Percentiles rank a stretch among this genome's conserved stretches.
Evolutionary conservation across 2,329 filamentous ascomycete genomes (phyloP).

Genomic region (Pseudopithomyces chartarum): DNA sequence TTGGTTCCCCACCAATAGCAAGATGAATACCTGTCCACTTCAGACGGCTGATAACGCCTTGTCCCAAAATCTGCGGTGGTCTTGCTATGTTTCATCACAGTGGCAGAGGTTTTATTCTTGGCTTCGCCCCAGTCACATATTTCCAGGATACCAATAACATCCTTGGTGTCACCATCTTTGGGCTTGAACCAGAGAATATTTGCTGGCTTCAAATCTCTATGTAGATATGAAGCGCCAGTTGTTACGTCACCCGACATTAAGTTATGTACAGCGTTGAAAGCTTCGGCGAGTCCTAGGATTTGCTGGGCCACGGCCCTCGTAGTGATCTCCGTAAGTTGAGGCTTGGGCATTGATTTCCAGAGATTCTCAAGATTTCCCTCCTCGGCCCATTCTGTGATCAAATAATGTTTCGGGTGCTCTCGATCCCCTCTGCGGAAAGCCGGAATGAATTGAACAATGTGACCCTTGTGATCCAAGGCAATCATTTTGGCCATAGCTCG

Average conservation of each 20-base stretch:
- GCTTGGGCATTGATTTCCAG: constrained; percentile 15
- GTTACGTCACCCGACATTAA: background rate
- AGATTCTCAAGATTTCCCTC: constrained; percentile 23
- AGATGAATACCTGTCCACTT: constrained; percentile 6
- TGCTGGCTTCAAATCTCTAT: constrained; percentile 45
- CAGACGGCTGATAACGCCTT: constrained; percentile 22
- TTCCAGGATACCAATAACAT: constrained; percentile 17
- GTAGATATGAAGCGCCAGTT: constrained; percentile 18
- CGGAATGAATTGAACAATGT: constrained; percentile 23
- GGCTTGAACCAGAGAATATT: constrained; percentile 42
- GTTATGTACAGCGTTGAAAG: constrained; percentile 16
- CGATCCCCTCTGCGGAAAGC: constrained; percentile 14
- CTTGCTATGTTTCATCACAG: constrained; percentile 5
- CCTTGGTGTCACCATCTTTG: background rate
- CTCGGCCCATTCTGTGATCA: constrained; percentile 30
- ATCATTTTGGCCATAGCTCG: constrained; percentile 20
- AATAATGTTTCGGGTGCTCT: constrained; percentile 12
- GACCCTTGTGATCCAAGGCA: constrained; percentile 11
- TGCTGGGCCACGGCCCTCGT: constrained; percentile 12
- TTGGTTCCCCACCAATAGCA: background rate
- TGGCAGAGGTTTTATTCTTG: constrained; percentile 5
- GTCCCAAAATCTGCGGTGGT: constrained; percentile 18
- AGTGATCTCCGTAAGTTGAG: constrained; percentile 4
- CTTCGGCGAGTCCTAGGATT: constrained; percentile 25
- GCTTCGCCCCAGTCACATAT: constrained; percentile 23